Evolutionary conservation across 148 eudicot genomes (phyloP), one percentile per base, ranked within the genome.

Genomic region (Euryodendron excelsum): DNA sequence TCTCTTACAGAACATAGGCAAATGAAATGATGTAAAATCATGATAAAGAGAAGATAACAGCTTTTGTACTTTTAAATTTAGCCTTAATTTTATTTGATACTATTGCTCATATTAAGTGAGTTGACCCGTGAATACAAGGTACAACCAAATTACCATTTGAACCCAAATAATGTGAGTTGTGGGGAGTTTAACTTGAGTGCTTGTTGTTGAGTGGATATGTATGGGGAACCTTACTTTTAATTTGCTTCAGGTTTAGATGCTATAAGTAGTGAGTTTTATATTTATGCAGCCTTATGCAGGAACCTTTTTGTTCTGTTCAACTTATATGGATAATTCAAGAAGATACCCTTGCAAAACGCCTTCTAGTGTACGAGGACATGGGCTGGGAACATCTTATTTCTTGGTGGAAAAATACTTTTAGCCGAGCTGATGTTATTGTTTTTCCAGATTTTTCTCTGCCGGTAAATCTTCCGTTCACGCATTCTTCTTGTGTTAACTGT

Each of bases 271-370:
- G 88, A 91, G 86, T 87, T 88, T 86, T 86, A 93, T 91, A 88
- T 39, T n/a, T 39, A 39, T 90, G 99, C 98, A 91, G 99, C 93
- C 98, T 96, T 84, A 89, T 96, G 99, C 99, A 90, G 98, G 99
- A 93, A 87, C 99, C 98, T 44, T 96, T 96, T 82, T 90, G 94
- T 93, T 91, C 92, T 77, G 92, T 96, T 81, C 96, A 94, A 30
- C 92, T 96, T 78, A 72, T 96, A 83, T 96, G 99, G 99, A 87
- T 91, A 86, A 80, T 96, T 88, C 94, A 93, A 84, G 97, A 93
- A 78, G 93, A 90, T 74, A 85, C 84, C 44, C 97, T 96, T 76
- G 97, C 94, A 77, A 90, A 85, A 62, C 97, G 97, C 63, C 93
- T 96, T 75, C 83, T 84, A 61, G 72, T 81, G 52, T 96, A 96